Percentiles rank a stretch among this genome's conserved stretches.
Evolutionary conservation across 2,329 filamentous ascomycete genomes (phyloP).

Genomic region (Dothistroma pini): DNA sequence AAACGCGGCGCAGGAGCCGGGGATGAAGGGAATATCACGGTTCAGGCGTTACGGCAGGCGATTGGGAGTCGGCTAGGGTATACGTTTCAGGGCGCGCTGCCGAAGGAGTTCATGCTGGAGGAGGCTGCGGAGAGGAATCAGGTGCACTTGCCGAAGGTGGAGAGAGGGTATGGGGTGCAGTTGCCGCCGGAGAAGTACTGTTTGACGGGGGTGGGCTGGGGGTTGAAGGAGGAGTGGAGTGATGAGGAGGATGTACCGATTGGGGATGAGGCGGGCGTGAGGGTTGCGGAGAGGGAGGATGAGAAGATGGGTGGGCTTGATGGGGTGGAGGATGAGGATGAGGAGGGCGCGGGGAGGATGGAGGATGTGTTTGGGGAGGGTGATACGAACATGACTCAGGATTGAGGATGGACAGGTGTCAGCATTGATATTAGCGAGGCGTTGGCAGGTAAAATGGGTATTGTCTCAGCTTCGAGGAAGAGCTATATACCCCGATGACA

Average conservation of each 20-base stretch:
- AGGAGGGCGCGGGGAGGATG: conserved; percentile 38
- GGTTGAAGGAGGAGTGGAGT: conserved; percentile 56
- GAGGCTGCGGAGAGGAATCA: conserved; percentile 69
- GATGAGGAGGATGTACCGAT: conserved; percentile 46
- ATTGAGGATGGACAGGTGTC: conserved; percentile 20
- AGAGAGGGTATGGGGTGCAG: conserved; percentile 55
- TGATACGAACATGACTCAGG: conserved; percentile 35
- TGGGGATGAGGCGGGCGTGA: conserved; percentile 46
- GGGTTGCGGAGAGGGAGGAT: conserved; percentile 30
- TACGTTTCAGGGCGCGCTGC: conserved; percentile 62
- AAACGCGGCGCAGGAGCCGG: conserved; percentile 28
- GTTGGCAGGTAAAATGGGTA: background rate
- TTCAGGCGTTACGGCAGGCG: conserved; percentile 68
- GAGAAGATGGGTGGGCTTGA: conserved; percentile 43
- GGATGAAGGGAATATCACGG: conserved; percentile 52
- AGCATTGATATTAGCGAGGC: conserved; percentile 9
- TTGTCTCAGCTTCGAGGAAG: background rate
- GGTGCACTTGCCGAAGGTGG: conserved; percentile 57
- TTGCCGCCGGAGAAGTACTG: conserved; percentile 62
- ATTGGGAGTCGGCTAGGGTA: conserved; percentile 65
- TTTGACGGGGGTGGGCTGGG: conserved; percentile 55
- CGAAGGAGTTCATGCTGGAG: conserved; percentile 74
- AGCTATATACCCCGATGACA: background rate
- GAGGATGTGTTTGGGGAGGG: conserved; percentile 44
- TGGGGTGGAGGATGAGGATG: conserved; percentile 36